phyloP scores from a whole-genome alignment of 2,329 filamentous ascomycete species.

The Chaetomiaceae sp. region DNA sequence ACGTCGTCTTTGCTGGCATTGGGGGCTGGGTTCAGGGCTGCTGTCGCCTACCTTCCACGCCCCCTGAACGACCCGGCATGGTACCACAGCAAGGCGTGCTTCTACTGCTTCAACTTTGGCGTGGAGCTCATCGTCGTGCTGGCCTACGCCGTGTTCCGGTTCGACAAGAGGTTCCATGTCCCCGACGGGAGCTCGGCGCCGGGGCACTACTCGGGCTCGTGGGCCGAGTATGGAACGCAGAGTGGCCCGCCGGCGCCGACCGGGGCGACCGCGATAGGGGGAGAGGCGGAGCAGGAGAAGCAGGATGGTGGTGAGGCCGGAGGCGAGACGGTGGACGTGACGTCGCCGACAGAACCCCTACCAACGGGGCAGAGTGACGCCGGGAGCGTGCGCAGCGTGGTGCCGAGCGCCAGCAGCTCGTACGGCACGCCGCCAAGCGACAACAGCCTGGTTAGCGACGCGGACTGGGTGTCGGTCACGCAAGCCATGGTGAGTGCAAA shows the following conservation, averaged over 20 bases:
- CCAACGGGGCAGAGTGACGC: no score
- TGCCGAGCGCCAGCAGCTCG: no score
- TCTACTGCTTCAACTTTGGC: slow-evolving; percentile 75
- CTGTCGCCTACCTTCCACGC: slow-evolving; percentile 50
- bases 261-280: not conserved
- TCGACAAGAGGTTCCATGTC: slow-evolving; percentile 72
- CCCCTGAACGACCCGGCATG: slow-evolving; percentile 55
- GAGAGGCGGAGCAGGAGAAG: not conserved
- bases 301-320: not conserved
- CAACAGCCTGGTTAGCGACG: no score
- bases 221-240: not conserved
- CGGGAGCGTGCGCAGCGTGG: not conserved
- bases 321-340: no score
- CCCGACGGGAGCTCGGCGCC: slow-evolving; percentile 63
- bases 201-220: slow-evolving; percentile 42
- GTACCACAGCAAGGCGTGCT: slow-evolving; percentile 67
- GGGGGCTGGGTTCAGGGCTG: slow-evolving; percentile 66
- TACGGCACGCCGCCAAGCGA: no score
- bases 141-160: slow-evolving; percentile 61
- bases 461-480: no score
- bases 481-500: no score
- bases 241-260: no score
- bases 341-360: no score
- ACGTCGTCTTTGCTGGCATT: slow-evolving; percentile 58
- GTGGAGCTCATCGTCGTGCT: slow-evolving; percentile 68